These are phyloP conservation scores for Zizania palustris DNA, from an alignment of 202 grass and related monocot genomes.

Conservation along the genomic window DNA sequence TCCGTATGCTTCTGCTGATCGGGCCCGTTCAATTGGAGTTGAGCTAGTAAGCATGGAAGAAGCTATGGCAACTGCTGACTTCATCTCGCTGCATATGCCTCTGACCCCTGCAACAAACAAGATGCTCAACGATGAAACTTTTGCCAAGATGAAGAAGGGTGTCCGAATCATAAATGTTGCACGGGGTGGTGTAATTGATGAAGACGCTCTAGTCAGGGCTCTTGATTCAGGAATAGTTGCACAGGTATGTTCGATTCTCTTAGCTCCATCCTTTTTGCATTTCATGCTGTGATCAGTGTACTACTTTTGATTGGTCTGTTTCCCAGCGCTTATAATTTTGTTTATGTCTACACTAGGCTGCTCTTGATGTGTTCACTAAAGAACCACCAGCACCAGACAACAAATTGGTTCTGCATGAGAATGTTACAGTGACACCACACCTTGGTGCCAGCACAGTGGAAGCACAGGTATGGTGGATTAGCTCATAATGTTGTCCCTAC, in stretches of 20 bases:
- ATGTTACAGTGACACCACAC: conserved; percentile 87
- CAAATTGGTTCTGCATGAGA: conserved; percentile 79
- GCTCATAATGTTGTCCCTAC: conserved; percentile 18
- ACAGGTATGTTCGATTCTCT: conserved; percentile 53
- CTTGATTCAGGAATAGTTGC: conserved; percentile 86
- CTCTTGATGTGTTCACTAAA: conserved; percentile 87
- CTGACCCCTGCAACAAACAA: conserved; percentile 79
- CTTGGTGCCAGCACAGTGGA: conserved; percentile 95
- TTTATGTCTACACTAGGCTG: conserved; percentile 51
- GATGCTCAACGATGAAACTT: conserved; percentile 89
- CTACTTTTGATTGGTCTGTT: neutral
- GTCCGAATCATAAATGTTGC: conserved; percentile 87
- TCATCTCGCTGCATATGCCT: conserved; percentile 89
- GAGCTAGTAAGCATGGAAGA: conserved; percentile 77
- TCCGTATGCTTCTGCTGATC: conserved; percentile 86
- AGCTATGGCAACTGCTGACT: conserved; percentile 69
- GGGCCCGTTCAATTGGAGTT: conserved; percentile 73
- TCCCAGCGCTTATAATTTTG: neutral
- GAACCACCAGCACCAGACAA: conserved; percentile 74
- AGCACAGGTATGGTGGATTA: conserved; percentile 67
- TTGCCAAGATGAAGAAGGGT: conserved; percentile 88
- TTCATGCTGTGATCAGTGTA: neutral
- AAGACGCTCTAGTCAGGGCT: conserved; percentile 81
- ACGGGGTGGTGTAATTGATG: conserved; percentile 87
- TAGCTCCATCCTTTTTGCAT: neutral